Conservation (phyloP, 2,329 filamentous ascomycete genomes). For the Chaetomiaceae sp. region DNA sequence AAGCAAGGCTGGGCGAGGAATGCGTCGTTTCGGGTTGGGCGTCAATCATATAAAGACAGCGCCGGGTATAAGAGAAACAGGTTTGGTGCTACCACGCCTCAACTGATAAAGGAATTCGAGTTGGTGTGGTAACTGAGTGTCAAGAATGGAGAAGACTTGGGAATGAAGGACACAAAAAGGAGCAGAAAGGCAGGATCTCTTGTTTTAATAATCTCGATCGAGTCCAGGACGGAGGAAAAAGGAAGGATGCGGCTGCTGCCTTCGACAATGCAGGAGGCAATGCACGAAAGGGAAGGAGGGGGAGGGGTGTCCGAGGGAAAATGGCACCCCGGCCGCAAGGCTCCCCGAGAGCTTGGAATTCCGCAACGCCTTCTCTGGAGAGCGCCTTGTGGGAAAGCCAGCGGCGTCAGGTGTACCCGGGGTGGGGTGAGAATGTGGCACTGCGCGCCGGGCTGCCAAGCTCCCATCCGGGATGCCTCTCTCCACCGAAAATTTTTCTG, state of each 20-base stretch:
- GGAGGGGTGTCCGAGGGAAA: slow-evolving; percentile 8
- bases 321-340: slow-evolving; percentile 21
- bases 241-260: slow-evolving; percentile 21
- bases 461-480: slow-evolving; percentile 17
- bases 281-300: slow-evolving; percentile 2
- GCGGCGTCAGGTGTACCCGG: no score
- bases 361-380: no score
- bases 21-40: slow-evolving; percentile 24
- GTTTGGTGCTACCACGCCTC: slow-evolving; percentile 10
- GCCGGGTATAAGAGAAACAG: slow-evolving; percentile 6
- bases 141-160: not conserved
- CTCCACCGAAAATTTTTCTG: slow-evolving; percentile 22
- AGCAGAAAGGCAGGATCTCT: not conserved
- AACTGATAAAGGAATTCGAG: slow-evolving; percentile 23
- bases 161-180: slow-evolving; percentile 5
- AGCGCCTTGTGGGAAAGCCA: no score
- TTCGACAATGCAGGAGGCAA: slow-evolving; percentile 19
- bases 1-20: slow-evolving; percentile 22
- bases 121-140: slow-evolving; percentile 9
- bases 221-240: not conserved
- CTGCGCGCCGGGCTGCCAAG: slow-evolving; percentile 19
- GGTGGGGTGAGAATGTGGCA: no score
- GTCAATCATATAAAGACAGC: slow-evolving; percentile 21
- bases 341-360: slow-evolving; percentile 20
- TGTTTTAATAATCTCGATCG: slow-evolving; percentile 10